These are phyloP conservation scores for Plasmodium sp. DNA, from an alignment of 169 alveolate genomes.

Conservation along the genomic window DNA sequence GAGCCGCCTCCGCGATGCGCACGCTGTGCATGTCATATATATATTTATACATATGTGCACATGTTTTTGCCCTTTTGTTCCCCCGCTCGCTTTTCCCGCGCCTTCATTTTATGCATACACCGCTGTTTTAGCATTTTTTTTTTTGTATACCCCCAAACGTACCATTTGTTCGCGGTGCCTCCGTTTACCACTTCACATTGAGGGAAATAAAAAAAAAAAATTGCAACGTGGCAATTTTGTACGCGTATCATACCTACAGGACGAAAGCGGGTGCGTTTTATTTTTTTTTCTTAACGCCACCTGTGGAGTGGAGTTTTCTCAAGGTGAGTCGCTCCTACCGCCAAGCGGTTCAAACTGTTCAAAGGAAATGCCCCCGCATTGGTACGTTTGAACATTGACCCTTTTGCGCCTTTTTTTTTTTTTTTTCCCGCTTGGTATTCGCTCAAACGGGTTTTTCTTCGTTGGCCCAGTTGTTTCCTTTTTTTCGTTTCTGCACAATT, in stretches of 20 bases:
- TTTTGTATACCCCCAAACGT: neutral
- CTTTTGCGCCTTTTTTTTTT: neutral
- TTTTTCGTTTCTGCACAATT: neutral
- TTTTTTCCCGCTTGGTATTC: neutral
- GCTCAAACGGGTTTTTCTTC: neutral
- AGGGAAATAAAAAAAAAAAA: neutral
- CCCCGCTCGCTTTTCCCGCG: neutral
- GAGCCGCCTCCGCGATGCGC: neutral
- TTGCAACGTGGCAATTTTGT: neutral
- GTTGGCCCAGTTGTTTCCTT: neutral
- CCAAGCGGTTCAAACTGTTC: neutral
- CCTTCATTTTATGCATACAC: neutral
- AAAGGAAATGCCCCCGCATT: neutral
- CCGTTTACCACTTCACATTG: neutral
- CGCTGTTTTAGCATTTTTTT: neutral
- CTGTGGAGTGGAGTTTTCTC: neutral
- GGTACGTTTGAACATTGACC: neutral
- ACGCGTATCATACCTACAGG: neutral
- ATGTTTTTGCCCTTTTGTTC: neutral
- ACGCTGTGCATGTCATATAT: neutral
- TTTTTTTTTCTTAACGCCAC: neutral
- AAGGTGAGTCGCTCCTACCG: neutral
- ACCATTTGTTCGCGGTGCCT: neutral
- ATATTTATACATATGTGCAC: neutral
- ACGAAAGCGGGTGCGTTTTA: neutral